A percentile compares a stretch with the other conserved stretches of the same genome.
Evolutionary conservation across 495 filamentous ascomycete species (phyloP).

Genomic region (Trichoderma reesei): DNA sequence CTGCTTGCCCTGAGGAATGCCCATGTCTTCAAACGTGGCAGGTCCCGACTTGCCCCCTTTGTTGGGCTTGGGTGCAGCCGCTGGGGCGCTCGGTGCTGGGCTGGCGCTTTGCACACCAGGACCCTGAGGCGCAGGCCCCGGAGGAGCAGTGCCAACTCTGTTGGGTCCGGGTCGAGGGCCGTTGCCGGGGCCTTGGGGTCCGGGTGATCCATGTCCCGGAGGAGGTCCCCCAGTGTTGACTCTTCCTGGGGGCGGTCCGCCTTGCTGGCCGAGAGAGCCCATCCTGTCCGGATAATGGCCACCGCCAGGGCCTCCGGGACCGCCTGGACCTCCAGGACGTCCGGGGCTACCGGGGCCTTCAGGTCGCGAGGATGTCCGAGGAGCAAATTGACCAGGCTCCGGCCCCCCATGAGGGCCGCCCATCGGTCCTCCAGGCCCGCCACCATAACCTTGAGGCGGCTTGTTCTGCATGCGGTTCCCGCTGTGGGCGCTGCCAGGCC

Average conservation of each 20-base stretch:
- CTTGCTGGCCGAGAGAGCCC: background rate
- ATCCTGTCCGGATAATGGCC: background rate
- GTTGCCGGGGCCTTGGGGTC: background rate
- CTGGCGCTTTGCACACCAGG: conserved; percentile 7
- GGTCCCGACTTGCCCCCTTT: conserved; percentile 56
- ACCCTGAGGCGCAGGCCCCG: background rate
- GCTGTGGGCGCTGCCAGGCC: conserved; percentile 2
- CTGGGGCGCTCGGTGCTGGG: conserved; percentile 24
- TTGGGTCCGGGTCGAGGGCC: background rate
- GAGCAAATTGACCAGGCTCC: background rate
- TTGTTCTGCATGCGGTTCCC: background rate
- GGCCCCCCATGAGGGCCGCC: background rate
- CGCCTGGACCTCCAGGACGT: background rate
- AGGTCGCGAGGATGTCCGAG: background rate
- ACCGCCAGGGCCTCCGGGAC: background rate
- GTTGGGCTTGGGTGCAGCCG: conserved; percentile 21
- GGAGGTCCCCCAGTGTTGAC: background rate
- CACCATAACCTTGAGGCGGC: conserved; percentile 2
- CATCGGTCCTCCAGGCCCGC: background rate
- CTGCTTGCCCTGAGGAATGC: conserved; percentile 68
- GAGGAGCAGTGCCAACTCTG: conserved; percentile 6
- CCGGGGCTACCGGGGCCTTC: background rate
- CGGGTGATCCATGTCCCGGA: background rate
- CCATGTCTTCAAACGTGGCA: conserved; percentile 98
- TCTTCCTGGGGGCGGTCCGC: background rate